Evolutionary conservation across 305 asterid genomes (phyloP).

Genomic region (Fraxinus angustifolia): DNA sequence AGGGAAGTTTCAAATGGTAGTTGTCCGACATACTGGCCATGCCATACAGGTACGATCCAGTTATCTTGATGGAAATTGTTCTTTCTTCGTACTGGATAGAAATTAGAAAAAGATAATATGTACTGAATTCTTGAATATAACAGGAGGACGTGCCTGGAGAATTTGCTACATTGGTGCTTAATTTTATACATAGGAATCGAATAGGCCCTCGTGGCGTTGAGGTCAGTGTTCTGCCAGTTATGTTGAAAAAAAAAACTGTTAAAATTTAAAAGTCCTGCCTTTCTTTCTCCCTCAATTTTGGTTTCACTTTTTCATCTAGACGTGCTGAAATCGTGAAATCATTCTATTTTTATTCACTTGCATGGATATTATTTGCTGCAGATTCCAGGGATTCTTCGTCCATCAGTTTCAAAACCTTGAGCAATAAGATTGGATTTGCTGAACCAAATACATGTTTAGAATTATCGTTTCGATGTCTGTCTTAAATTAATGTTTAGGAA

Average conservation of each 20-base stretch:
- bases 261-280: neutral
- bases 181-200: slow-evolving; percentile 71
- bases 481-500: slow-evolving; percentile 1
- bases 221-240: slow-evolving; percentile 40
- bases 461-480: neutral
- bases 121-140: slow-evolving; percentile 22
- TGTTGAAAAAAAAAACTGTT: neutral
- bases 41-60: slow-evolving; percentile 73
- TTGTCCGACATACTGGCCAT: slow-evolving; percentile 85
- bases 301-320: neutral
- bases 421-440: neutral
- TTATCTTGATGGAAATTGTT: neutral
- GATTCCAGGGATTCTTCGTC: slow-evolving; percentile 66
- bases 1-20: slow-evolving; percentile 58
- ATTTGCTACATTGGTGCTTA: slow-evolving; percentile 60
- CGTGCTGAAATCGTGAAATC: neutral
- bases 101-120: neutral
- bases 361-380: slow-evolving; percentile 34
- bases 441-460: slow-evolving; percentile 6
- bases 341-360: neutral
- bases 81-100: neutral
- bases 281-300: neutral
- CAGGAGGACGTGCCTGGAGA: slow-evolving; percentile 97
- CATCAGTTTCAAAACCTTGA: slow-evolving; percentile 30
- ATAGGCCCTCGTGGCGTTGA: slow-evolving; percentile 77